Evolutionary conservation across 495 filamentous ascomycete species (phyloP).

Genomic region (Amphirosellinia nigrospora): DNA sequence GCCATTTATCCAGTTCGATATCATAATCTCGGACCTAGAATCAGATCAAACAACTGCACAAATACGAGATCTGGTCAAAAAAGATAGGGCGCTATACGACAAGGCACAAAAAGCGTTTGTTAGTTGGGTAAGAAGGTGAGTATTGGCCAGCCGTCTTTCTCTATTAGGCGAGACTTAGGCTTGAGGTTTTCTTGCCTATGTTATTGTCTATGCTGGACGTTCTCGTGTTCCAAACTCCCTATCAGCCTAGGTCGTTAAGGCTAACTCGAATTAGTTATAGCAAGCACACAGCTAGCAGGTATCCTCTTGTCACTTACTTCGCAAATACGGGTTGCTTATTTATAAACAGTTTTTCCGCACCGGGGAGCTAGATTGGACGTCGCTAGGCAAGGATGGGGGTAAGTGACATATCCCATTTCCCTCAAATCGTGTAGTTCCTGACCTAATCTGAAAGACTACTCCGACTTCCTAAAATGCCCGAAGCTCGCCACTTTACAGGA

Average conservation of each 20-base stretch:
- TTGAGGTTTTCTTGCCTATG: neutral
- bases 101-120: constrained; percentile 91
- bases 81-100: constrained; percentile 84
- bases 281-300: constrained; percentile 83
- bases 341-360: constrained; percentile 71
- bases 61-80: constrained; percentile 66
- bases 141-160: neutral
- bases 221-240: neutral
- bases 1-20: constrained; percentile 57
- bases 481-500: constrained; percentile 71
- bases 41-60: constrained; percentile 56
- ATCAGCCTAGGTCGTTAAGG: neutral
- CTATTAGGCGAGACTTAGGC: neutral
- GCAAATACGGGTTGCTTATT: neutral
- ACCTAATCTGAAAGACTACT: constrained; percentile 55
- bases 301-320: neutral
- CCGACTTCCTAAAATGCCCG: constrained; percentile 92
- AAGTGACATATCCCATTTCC: neutral
- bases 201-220: neutral
- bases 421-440: constrained; percentile 38
- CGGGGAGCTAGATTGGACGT: constrained; percentile 80
- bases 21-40: constrained; percentile 61
- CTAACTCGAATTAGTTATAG: constrained; percentile 62
- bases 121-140: constrained; percentile 72
- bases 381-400: constrained; percentile 77